A percentile compares a stretch with the other conserved stretches of the same genome.
These are phyloP conservation scores for Trichoderma guizhouense DNA, from an alignment of 2,329 filamentous ascomycete genomes.

Conservation along the genomic window DNA sequence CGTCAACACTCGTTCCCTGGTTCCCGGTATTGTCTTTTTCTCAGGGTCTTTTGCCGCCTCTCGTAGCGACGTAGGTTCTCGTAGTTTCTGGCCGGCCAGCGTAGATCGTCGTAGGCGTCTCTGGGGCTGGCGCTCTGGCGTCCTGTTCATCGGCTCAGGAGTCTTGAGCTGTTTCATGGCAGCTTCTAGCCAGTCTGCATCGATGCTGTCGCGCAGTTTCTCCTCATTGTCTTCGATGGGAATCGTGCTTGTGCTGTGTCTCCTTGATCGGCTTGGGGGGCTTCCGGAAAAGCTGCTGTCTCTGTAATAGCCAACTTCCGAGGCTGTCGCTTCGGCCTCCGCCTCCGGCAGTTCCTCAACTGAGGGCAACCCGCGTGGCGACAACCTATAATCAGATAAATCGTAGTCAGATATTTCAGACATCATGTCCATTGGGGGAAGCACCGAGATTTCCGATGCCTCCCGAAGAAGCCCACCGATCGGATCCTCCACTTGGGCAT, in stretches of 20 bases:
- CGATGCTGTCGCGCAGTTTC: constrained; percentile 54
- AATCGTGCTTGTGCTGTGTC: constrained; percentile 30
- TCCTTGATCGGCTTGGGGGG: constrained; percentile 41
- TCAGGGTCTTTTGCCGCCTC: constrained; percentile 44
- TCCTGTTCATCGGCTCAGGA: constrained; percentile 25
- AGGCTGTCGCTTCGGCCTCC: constrained; percentile 32
- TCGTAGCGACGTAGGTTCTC: constrained; percentile 35
- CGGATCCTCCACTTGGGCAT: constrained; percentile 31
- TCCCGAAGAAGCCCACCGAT: constrained; percentile 32
- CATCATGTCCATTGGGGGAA: constrained; percentile 16
- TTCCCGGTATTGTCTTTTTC: constrained; percentile 31
- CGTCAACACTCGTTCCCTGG: constrained; percentile 20
- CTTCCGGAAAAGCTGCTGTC: constrained; percentile 33
- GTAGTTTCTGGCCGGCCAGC: constrained; percentile 28
- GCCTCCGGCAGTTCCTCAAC: constrained; percentile 52
- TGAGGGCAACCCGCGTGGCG: constrained; percentile 44
- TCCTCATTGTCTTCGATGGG: constrained; percentile 30
- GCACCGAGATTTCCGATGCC: constrained; percentile 22
- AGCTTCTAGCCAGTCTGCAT: constrained; percentile 45
- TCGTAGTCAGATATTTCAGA: constrained; percentile 22
- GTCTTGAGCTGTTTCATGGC: constrained; percentile 26
- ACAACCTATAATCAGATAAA: constrained; percentile 40
- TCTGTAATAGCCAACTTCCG: constrained; percentile 21
- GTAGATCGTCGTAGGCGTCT: constrained; percentile 33
- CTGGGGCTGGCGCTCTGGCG: background rate